These are phyloP conservation scores for Lactarius deliciosus DNA, from an alignment of 768 basidiomycete species.

Conservation along the genomic window DNA sequence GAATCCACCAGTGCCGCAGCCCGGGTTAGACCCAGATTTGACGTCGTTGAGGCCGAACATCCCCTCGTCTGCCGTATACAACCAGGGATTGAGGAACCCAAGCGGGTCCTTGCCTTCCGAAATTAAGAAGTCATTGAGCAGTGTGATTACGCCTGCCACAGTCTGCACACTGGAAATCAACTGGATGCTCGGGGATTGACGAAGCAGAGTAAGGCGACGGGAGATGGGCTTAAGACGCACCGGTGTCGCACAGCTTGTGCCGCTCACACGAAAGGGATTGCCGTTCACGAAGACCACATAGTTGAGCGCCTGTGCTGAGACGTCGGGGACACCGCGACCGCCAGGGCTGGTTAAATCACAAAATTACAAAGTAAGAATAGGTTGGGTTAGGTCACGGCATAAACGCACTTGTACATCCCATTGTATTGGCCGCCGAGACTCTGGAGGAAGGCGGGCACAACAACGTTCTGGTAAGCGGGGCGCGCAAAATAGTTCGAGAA, in stretches of 20 bases:
- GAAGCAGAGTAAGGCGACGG: background rate
- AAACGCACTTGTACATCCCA: no score
- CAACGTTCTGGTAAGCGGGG: no score
- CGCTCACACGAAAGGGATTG: background rate
- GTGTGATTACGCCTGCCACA: background rate
- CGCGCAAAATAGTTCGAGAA: no score
- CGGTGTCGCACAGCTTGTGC: background rate
- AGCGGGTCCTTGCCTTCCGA: background rate
- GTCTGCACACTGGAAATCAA: background rate
- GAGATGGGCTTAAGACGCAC: background rate
- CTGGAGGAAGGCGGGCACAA: no score
- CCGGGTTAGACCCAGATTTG: background rate
- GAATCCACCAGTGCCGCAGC: background rate
- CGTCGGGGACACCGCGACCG: background rate
- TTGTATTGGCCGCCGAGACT: no score
- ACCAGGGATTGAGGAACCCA: background rate
- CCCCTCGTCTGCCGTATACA: background rate
- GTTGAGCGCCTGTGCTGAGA: background rate
- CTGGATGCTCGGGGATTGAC: background rate
- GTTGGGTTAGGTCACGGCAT: background rate
- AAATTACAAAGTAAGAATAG: background rate
- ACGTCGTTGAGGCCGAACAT: background rate
- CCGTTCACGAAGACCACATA: background rate
- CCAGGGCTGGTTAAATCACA: background rate
- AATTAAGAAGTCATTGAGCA: background rate